These are phyloP conservation scores for Asterella californica DNA, from an alignment of 225 moss, liverwort and hornwort species.

Conservation along the genomic window DNA sequence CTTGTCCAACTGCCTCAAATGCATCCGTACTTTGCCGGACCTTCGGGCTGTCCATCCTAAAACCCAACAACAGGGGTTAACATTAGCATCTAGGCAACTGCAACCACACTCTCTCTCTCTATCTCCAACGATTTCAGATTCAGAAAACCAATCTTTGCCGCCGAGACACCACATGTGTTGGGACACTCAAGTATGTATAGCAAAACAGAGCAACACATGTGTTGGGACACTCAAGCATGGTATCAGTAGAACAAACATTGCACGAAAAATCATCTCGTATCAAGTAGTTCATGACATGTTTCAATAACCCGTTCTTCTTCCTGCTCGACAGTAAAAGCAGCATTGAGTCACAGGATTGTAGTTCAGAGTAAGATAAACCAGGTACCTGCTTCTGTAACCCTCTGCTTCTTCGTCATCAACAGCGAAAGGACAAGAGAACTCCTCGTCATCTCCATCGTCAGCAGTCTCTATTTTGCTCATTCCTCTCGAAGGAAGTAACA, in stretches of 20 bases:
- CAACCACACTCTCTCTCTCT: no score
- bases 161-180: no score
- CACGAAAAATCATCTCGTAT: no score
- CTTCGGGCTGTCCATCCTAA: conserved; percentile 83
- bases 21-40: conserved; percentile 46
- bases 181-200: no score
- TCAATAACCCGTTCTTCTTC: no score
- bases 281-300: no score
- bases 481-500: conserved; percentile 59
- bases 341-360: not conserved
- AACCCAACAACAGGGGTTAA: not conserved
- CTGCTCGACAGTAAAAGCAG: not conserved
- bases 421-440: conserved; percentile 85
- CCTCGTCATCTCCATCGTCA: conserved; percentile 63
- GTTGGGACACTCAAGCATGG: no score
- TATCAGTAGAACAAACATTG: no score
- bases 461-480: conserved; percentile 45
- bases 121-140: no score
- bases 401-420: conserved; percentile 81
- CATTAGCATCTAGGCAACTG: not conserved
- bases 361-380: not conserved
- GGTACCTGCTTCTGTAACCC: conserved; percentile 75
- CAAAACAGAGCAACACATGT: no score
- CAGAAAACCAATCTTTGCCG: no score
- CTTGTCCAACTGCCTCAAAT: conserved; percentile 58